Base-by-base conservation (phyloP, 495 filamentous ascomycete genomes). In the Penicillium waksmanii region DNA sequence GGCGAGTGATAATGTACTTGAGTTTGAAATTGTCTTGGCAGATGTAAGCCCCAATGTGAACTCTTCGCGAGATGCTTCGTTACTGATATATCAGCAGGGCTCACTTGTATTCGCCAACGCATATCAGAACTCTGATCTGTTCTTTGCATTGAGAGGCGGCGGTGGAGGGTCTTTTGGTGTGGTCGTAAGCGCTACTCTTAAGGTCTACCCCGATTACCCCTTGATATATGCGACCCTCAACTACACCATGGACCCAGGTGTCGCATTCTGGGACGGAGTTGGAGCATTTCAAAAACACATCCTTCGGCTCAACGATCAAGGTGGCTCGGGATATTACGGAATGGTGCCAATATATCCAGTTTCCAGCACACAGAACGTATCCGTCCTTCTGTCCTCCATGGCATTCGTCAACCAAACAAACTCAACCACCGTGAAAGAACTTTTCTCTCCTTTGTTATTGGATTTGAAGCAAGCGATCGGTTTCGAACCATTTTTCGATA, bases 101-200 rank as follows among this genome's bases (percentile, higher is more conserved):
- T 40, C 61, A 23, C 69, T 78, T 5, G 63, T 77, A 12, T 73
- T 66, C 17, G 78, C 76, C 3, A 77, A 73, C 44, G 53, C 66
- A 11, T 61, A 66, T n/a, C 66, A 75, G 36, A 73, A 83, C 42
- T 42, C 55, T 3, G 79, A 84, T 57, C 68, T 89, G 2, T 89
- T 87, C 73, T 88, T 77, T 52, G 79, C 79, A 5, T 68, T 87
- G 25, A 74, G 84, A 19, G 73, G 71, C 25, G 70, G 71, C 2
- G 73, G 73, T 17, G 71, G 69, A 34, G 70, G 48, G 51, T 83
- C 80, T 18, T 85, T 81, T 61, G 83, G 82, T 2, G 74, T 84
- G 1, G 79, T 84, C 0, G 69, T 80, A 10, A 75, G 72, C 40
- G 73, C 73, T 36, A 82, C 82, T 0, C 55, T 80, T 40, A 74